These are phyloP conservation scores for Umbelopsis sp. DNA, from an alignment of 192 early-diverging fungal genomes.

Conservation along the genomic window DNA sequence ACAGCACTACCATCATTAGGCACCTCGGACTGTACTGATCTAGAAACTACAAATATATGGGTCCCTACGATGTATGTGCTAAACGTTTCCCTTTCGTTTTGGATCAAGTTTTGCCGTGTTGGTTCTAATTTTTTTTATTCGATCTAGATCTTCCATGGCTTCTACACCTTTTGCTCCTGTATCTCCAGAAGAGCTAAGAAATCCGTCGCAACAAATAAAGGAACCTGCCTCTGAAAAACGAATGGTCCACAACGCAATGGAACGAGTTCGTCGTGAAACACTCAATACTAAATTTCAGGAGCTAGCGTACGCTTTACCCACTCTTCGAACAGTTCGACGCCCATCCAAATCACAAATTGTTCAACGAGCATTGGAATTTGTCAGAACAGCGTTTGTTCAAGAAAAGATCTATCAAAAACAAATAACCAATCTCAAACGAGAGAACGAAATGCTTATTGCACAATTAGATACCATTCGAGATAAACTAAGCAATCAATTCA, in stretches of 20 bases:
- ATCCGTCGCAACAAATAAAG: not conserved
- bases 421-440: constrained; percentile 8
- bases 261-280: constrained; percentile 74
- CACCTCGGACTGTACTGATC: not conserved
- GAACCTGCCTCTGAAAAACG: constrained; percentile 51
- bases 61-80: not conserved
- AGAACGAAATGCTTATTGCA: constrained; percentile 9
- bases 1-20: not conserved
- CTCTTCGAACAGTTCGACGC: constrained; percentile 64
- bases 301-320: constrained; percentile 71
- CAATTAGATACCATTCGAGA: not conserved
- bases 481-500: not conserved
- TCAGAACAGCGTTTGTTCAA: constrained; percentile 12
- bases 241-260: constrained; percentile 76
- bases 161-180: not conserved
- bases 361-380: constrained; percentile 70
- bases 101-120: too few relatives aligned
- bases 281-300: constrained; percentile 79
- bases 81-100: not conserved
- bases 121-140: not conserved
- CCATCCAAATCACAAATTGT: constrained; percentile 79
- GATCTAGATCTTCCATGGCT: not conserved
- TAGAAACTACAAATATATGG: not conserved
- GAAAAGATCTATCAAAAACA: constrained; percentile 13
- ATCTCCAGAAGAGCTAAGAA: not conserved